These are phyloP conservation scores for Cronartium ribicola DNA, from an alignment of 1,284 basidiomycete species.

Conservation along the genomic window DNA sequence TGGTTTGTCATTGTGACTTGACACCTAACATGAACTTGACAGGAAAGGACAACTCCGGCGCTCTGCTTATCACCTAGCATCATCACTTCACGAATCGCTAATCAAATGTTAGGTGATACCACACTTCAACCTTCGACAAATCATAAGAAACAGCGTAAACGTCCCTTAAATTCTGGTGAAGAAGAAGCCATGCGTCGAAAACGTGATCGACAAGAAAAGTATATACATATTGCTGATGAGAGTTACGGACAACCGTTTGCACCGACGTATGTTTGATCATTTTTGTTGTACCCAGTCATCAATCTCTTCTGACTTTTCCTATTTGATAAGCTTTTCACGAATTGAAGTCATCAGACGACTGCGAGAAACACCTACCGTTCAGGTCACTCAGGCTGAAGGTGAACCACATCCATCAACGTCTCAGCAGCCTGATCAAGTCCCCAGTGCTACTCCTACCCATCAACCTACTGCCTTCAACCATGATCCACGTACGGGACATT, in stretches of 20 bases:
- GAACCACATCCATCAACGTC: neutral
- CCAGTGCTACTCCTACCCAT: constrained; percentile 5
- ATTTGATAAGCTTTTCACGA: constrained; percentile 29
- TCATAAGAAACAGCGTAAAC: constrained; percentile 35
- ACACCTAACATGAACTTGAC: constrained; percentile 1
- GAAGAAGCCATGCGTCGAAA: constrained; percentile 38
- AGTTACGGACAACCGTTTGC: constrained; percentile 38
- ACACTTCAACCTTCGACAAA: constrained; percentile 39
- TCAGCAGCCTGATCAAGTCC: constrained; percentile 9
- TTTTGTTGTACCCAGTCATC: neutral
- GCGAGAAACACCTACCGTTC: constrained; percentile 9
- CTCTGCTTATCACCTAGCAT: constrained; percentile 41
- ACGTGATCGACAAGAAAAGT: constrained; percentile 37
- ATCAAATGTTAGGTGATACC: constrained; percentile 35
- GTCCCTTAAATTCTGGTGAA: constrained; percentile 39
- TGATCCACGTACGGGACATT: neutral
- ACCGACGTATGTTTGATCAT: constrained; percentile 27
- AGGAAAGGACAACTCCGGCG: constrained; percentile 36
- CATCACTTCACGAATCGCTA: constrained; percentile 41
- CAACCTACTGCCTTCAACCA: neutral
- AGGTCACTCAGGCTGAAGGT: neutral
- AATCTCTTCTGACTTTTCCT: neutral
- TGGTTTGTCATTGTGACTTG: neutral
- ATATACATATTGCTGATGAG: constrained; percentile 42
- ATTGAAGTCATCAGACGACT: constrained; percentile 35